Conservation (phyloP, 495 filamentous ascomycete genomes). For the Cercophora samala region DNA sequence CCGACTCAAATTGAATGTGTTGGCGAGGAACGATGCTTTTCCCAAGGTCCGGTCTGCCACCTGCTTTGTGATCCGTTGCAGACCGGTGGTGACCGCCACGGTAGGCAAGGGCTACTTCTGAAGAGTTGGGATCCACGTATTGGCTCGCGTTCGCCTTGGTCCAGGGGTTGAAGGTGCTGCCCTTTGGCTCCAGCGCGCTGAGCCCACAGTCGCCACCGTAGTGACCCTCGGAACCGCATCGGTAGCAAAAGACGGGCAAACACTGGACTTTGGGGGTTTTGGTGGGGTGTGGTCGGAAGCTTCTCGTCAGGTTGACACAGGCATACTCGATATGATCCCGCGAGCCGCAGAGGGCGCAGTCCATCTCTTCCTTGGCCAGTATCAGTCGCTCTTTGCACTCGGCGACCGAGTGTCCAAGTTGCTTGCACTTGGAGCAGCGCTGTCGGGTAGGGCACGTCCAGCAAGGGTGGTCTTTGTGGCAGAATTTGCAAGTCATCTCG, state of each 20-base stretch:
- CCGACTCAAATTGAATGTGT: slow-evolving; percentile 41
- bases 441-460: slow-evolving; percentile 36
- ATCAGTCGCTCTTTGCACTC: slow-evolving; percentile 38
- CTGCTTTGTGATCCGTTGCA: background rate
- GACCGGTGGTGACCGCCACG: slow-evolving; percentile 11
- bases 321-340: slow-evolving; percentile 31
- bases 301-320: slow-evolving; percentile 41
- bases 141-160: slow-evolving; percentile 31
- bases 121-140: slow-evolving; percentile 37
- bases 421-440: slow-evolving; percentile 41
- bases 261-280: slow-evolving; percentile 34
- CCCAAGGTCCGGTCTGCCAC: slow-evolving; percentile 34
- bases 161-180: slow-evolving; percentile 33
- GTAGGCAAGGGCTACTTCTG: slow-evolving; percentile 31
- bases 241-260: slow-evolving; percentile 42
- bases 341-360: slow-evolving; percentile 38
- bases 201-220: slow-evolving; percentile 39
- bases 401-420: slow-evolving; percentile 35
- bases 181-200: slow-evolving; percentile 13
- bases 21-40: slow-evolving; percentile 36
- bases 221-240: slow-evolving; percentile 39
- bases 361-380: slow-evolving; percentile 30
- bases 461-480: slow-evolving; percentile 32
- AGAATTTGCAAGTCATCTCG: slow-evolving; percentile 35
- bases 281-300: slow-evolving; percentile 26